A percentile compares a stretch with the other conserved stretches of the same genome.
phyloP scores from a whole-genome alignment of 352 stramenopile species.

The Halophytophthora polymorphica region DNA sequence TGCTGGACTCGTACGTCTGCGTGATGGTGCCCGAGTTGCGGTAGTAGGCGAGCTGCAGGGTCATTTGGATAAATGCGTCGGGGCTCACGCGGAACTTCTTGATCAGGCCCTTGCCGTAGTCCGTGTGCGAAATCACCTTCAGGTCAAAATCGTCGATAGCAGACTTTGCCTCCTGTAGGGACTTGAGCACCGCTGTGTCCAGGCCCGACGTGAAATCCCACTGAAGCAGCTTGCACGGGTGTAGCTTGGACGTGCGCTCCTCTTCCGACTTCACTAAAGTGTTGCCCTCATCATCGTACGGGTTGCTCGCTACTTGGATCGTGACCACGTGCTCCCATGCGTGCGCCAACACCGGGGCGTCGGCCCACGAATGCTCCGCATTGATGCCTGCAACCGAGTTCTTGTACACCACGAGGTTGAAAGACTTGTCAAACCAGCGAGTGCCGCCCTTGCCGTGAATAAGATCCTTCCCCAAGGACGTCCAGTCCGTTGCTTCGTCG shows the following conservation, averaged over 20 bases:
- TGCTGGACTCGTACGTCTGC: slow-evolving; percentile 97
- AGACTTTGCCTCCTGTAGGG: slow-evolving; percentile 42
- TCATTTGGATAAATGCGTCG: slow-evolving; percentile 96
- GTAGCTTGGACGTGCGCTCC: slow-evolving; percentile 47
- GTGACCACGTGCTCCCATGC: slow-evolving; percentile 78
- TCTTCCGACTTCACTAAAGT: slow-evolving; percentile 36
- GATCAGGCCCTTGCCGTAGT: slow-evolving; percentile 87
- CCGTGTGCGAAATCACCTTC: slow-evolving; percentile 83
- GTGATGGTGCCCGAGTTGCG: slow-evolving; percentile 90
- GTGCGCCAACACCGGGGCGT: slow-evolving; percentile 86
- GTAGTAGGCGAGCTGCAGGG: slow-evolving; percentile 95
- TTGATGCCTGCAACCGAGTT: slow-evolving; percentile 94
- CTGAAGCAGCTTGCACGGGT: slow-evolving; percentile 41
- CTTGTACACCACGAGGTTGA: slow-evolving; percentile 94
- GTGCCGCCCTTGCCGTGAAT: slow-evolving; percentile 90
- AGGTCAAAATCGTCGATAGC: slow-evolving; percentile 89
- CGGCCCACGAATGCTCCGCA: slow-evolving; percentile 93
- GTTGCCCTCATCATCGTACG: slow-evolving; percentile 60
- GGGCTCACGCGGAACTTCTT: slow-evolving; percentile 93
- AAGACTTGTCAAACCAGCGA: slow-evolving; percentile 98
- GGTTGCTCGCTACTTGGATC: slow-evolving; percentile 43
- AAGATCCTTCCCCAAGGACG: slow-evolving; percentile 64
- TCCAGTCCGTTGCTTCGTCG: slow-evolving; percentile 54
- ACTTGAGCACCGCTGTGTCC: slow-evolving; percentile 48
- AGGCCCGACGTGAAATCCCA: slow-evolving; percentile 67